Evolutionary conservation across 495 filamentous ascomycete species (phyloP).

Genomic region (Poronia punctata): DNA sequence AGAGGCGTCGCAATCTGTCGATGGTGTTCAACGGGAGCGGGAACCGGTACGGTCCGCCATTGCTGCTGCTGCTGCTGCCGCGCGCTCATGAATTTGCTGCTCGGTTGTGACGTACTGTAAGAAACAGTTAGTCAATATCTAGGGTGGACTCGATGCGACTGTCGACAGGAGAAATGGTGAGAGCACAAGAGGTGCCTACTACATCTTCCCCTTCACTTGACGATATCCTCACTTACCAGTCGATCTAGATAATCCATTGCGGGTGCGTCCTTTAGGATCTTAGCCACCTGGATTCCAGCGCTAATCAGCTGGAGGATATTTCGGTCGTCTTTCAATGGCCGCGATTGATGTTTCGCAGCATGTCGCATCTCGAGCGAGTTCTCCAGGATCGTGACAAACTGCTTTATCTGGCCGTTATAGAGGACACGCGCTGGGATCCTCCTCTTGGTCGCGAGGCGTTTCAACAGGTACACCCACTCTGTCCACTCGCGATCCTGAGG

Average conservation of each 20-base stretch:
- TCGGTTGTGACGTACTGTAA: slow-evolving; percentile 54
- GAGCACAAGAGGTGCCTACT: no score
- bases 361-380: slow-evolving; percentile 83
- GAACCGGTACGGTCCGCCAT: no score
- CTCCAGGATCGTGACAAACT: slow-evolving; percentile 74
- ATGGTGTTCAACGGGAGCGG: slow-evolving; percentile 33
- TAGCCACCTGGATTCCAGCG: slow-evolving; percentile 78
- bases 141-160: no score
- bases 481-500: slow-evolving; percentile 84
- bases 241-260: slow-evolving; percentile 75
- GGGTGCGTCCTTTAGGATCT: slow-evolving; percentile 72
- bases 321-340: slow-evolving; percentile 81
- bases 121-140: slow-evolving; percentile 5
- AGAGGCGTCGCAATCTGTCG: slow-evolving; percentile 7
- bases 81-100: slow-evolving; percentile 63
- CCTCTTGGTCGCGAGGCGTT: slow-evolving; percentile 76
- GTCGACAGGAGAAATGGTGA: no score
- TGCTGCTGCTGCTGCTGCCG: slow-evolving; percentile 34
- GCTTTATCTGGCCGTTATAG: slow-evolving; percentile 86
- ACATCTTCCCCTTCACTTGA: no score
- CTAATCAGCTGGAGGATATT: slow-evolving; percentile 83
- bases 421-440: slow-evolving; percentile 75
- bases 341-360: slow-evolving; percentile 72
- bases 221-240: slow-evolving; percentile 39
- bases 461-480: slow-evolving; percentile 85